Conservation (phyloP, 2,329 filamentous ascomycete species). For the Fusarium protoensiforme region DNA sequence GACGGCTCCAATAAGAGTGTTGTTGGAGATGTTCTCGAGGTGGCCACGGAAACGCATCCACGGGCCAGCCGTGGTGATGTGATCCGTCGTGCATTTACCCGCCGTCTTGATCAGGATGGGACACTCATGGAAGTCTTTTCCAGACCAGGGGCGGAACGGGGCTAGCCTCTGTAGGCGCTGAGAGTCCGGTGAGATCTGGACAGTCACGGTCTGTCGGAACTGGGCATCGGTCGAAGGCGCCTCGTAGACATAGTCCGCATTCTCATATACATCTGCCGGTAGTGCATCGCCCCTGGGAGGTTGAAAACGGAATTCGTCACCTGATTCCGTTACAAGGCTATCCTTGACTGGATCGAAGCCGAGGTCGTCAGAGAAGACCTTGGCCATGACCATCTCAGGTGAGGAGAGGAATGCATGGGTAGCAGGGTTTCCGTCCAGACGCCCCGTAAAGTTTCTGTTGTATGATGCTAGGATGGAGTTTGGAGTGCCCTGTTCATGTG, state of each 20-base stretch:
- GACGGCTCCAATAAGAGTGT: conserved; percentile 94
- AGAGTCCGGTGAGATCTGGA: conserved; percentile 61
- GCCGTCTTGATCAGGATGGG: conserved; percentile 95
- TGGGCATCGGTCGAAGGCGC: not conserved
- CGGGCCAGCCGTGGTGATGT: conserved; percentile 92
- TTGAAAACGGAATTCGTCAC: conserved; percentile 85
- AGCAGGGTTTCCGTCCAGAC: conserved; percentile 94
- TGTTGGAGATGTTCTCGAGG: conserved; percentile 95
- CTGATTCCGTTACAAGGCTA: conserved; percentile 80
- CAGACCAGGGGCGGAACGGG: conserved; percentile 87
- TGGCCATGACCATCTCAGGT: conserved; percentile 95
- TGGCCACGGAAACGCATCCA: conserved; percentile 99
- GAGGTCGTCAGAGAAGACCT: conserved; percentile 91
- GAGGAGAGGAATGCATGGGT: conserved; percentile 99
- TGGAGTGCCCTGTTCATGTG: conserved; percentile 78
- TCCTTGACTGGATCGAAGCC: conserved; percentile 98
- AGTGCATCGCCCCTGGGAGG: conserved; percentile 61
- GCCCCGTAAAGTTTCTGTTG: conserved; percentile 97
- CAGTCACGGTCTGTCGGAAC: not conserved
- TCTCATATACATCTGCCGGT: not conserved
- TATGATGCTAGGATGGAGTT: conserved; percentile 98
- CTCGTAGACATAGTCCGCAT: not conserved
- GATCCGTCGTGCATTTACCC: conserved; percentile 97
- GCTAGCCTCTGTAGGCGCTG: conserved; percentile 90
- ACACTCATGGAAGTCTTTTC: conserved; percentile 77